These are phyloP conservation scores for Colletotrichum paranaense DNA, from an alignment of 2,329 filamentous ascomycete species.

Conservation along the genomic window DNA sequence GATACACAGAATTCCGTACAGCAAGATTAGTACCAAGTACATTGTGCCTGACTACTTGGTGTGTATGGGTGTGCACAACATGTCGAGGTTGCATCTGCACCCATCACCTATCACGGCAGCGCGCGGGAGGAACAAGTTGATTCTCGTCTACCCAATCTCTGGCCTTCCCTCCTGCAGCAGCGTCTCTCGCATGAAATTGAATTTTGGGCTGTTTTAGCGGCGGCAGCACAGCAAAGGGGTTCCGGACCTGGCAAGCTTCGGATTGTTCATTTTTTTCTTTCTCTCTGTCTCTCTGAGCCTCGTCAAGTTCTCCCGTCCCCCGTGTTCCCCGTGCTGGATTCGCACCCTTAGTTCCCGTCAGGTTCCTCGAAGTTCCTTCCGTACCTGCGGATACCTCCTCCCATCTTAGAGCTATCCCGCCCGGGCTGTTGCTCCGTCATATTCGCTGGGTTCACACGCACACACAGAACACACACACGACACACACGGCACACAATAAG, in stretches of 20 bases:
- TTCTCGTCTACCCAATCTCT: constrained; percentile 9
- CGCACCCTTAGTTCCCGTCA: not conserved
- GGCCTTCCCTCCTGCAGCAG: constrained; percentile 10
- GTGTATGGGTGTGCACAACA: constrained; percentile 8
- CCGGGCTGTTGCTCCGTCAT: constrained; percentile 6
- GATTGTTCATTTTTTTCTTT: not conserved
- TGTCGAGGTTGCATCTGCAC: constrained; percentile 11
- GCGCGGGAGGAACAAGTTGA: not conserved
- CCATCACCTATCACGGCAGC: not conserved
- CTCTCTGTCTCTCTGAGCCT: not conserved
- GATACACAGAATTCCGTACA: not conserved
- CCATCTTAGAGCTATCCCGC: not conserved
- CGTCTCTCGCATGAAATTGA: constrained; percentile 16
- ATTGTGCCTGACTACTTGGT: constrained; percentile 21
- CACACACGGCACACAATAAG: not conserved
- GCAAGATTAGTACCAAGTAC: too few relatives aligned
- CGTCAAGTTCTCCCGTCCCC: not conserved
- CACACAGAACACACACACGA: not conserved
- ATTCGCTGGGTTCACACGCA: not conserved
- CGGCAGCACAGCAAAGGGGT: constrained; percentile 20
- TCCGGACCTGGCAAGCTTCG: not conserved
- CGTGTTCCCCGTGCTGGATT: not conserved
- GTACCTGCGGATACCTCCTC: not conserved
- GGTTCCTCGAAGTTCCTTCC: not conserved
- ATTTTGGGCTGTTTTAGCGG: constrained; percentile 14